Evolutionary conservation across 148 eudicot genomes (phyloP).

Genomic region (Gaultheria prostrata): DNA sequence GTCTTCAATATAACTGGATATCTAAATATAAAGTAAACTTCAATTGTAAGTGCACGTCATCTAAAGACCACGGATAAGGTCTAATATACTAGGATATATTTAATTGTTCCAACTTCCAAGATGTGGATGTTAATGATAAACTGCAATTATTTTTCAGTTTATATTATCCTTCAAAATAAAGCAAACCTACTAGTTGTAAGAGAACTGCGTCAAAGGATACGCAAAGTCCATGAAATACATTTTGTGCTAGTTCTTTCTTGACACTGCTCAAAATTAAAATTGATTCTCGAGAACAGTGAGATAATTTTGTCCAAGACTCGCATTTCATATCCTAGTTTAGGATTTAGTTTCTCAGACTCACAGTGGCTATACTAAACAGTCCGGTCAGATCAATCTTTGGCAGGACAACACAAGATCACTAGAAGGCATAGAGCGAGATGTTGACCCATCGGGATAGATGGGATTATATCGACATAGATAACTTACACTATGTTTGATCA

Average conservation of each 20-base stretch:
- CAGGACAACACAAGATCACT: neutral
- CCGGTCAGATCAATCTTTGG: neutral
- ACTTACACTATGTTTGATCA: neutral
- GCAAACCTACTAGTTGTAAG: neutral
- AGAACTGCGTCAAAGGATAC: neutral
- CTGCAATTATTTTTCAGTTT: neutral
- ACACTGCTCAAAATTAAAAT: neutral
- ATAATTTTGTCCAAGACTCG: neutral
- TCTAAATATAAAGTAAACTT: neutral
- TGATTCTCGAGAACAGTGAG: neutral
- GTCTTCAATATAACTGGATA: neutral
- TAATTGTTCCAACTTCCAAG: neutral
- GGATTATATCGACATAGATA: neutral
- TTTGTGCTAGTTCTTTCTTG: neutral
- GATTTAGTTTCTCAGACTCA: neutral
- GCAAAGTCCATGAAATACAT: neutral
- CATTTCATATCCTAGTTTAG: neutral
- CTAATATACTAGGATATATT: neutral
- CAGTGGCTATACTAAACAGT: neutral
- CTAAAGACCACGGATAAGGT: neutral
- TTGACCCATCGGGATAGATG: neutral
- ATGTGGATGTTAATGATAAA: neutral
- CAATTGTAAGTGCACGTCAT: neutral
- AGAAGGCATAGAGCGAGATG: neutral
- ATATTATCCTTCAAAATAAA: neutral